phyloP scores from a whole-genome alignment of 352 stramenopile genomes.

The Globisporangium recalcitrans region DNA sequence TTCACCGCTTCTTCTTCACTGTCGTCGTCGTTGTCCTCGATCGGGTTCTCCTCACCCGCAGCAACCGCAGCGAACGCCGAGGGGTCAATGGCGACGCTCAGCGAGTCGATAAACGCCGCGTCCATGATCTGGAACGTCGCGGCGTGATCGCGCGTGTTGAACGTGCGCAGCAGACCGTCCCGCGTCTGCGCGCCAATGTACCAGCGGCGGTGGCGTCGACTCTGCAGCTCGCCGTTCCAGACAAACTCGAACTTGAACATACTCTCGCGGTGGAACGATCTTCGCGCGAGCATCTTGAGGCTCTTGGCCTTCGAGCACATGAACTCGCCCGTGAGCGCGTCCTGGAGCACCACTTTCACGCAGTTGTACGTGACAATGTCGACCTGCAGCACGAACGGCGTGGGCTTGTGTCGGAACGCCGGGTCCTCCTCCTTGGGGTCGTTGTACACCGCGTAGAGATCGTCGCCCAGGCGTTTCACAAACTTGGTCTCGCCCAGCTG shows the following conservation, averaged over 20 bases:
- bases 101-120: conserved; percentile 44
- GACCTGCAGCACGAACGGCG: conserved; percentile 36
- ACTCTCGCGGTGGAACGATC: conserved; percentile 51
- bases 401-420: conserved; percentile 55
- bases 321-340: conserved; percentile 35
- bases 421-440: conserved; percentile 56
- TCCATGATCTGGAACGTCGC: conserved; percentile 56
- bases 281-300: conserved; percentile 39
- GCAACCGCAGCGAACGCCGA: background rate
- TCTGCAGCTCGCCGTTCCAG: conserved; percentile 72
- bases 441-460: conserved; percentile 50
- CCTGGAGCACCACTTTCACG: conserved; percentile 42
- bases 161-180: conserved; percentile 57
- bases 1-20: conserved; percentile 2
- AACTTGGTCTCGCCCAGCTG: conserved; percentile 31
- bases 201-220: conserved; percentile 55
- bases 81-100: conserved; percentile 27
- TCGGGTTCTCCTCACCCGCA: conserved; percentile 16
- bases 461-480: conserved; percentile 48
- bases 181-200: conserved; percentile 64
- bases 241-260: conserved; percentile 62
- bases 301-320: conserved; percentile 49
- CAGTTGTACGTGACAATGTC: conserved; percentile 50
- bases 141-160: conserved; percentile 52
- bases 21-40: conserved; percentile 3